Percentiles rank a stretch among this genome's conserved stretches.
Evolutionary conservation across 2,329 filamentous ascomycete genomes (phyloP).

Genomic region (Incumbomyces lentus): DNA sequence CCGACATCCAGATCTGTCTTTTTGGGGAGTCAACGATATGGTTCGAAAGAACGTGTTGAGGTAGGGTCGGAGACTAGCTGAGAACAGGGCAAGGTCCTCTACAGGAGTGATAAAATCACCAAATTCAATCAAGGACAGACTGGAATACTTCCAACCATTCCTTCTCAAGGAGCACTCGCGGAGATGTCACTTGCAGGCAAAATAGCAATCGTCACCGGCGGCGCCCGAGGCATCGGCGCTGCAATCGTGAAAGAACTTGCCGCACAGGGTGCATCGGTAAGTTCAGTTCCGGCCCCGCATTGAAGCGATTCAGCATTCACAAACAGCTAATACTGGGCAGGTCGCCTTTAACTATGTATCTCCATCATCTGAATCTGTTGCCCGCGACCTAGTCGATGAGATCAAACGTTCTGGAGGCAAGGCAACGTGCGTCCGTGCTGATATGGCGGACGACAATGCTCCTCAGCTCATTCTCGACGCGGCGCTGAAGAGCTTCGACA

Average conservation of each 20-base stretch:
- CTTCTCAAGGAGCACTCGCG: no score
- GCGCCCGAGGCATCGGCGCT: slow-evolving; percentile 23
- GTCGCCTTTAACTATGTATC: slow-evolving; percentile 10
- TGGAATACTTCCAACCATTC: no score
- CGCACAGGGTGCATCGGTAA: slow-evolving; percentile 14
- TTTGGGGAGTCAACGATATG: no score
- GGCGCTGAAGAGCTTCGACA: slow-evolving; percentile 12
- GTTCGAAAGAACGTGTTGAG: neutral
- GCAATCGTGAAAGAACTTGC: slow-evolving; percentile 12
- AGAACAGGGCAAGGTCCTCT: no score
- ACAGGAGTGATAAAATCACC: no score
- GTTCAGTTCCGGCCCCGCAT: slow-evolving; percentile 17
- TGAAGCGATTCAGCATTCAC: slow-evolving; percentile 12
- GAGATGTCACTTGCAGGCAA: slow-evolving; percentile 11
- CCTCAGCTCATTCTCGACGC: slow-evolving; percentile 12
- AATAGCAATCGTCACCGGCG: slow-evolving; percentile 23
- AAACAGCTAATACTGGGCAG: neutral
- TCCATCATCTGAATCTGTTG: slow-evolving; percentile 22
- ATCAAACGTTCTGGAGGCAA: slow-evolving; percentile 16
- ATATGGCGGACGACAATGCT: slow-evolving; percentile 11
- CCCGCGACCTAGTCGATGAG: slow-evolving; percentile 20
- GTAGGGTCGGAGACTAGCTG: no score
- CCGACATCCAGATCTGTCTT: no score
- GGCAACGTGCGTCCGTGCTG: slow-evolving; percentile 11
- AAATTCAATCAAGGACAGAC: no score